Base-by-base conservation (phyloP, 257 asterid species). In the Lantana camara region DNA sequence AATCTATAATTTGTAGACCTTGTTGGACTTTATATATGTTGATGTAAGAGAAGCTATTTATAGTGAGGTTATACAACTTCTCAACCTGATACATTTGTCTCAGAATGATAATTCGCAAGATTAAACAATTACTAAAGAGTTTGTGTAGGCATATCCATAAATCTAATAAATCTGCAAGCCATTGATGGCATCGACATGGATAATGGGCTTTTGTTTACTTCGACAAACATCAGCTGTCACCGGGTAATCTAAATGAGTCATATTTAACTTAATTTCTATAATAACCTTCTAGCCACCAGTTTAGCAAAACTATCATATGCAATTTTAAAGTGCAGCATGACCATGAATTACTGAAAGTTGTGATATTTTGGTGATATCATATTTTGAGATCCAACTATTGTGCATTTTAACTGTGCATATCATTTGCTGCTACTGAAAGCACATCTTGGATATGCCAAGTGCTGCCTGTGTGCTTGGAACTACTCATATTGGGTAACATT, bases 41-140 rank as follows among this genome's bases (percentile, higher is more conserved):
- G 53, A 69, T n/a, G 55, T 41, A 8, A 19, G 52, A 63, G 42
- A 69, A 48, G 5, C 44, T 27, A 3, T 40, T 55, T 21, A 17
- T n/a, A 23, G 60, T 47, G 54, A 49, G 65, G 46, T 70, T 19
- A 12, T 44, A 27, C 32, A 57, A 51, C 45, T 69, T 57, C 63
- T 51, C n/a, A n/a, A n/a, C 27, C 16, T 54, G 50, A 61, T 53
- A 35, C 10, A 9, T 9, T 14, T 54, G 51, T 40, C 40, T 21
- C 17, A 44, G 68, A 27, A 27, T 27, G 57, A 41, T 38, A 29
- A 20, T 53, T 52, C 24, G 42, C 46, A 41, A 35, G 35, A 56
- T 60, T 37, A 14, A 59, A 60, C 56, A 60, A 23, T 38, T 29
- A 17, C 47, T 59, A 42, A 11, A 42, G 50, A 52, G 20, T 32